Conservation (phyloP, 805 yeast genomes). For the Zygoascus flipseniorum region DNA sequence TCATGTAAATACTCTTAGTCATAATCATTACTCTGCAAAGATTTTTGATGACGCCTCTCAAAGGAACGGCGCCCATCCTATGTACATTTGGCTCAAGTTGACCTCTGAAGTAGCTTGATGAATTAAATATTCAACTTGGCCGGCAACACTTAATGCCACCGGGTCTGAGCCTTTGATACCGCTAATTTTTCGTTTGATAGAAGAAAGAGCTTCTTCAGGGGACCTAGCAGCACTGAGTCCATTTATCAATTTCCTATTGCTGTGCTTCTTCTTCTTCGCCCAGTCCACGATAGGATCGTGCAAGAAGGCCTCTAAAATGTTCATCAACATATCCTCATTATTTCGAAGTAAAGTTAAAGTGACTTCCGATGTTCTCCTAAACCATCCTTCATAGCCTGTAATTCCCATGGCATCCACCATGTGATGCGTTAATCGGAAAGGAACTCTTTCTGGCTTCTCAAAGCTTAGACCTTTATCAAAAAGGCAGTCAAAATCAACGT, state of each 20-base stretch:
- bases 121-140: slow-evolving; percentile 84
- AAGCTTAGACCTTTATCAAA: slow-evolving; percentile 71
- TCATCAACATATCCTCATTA: slow-evolving; percentile 79
- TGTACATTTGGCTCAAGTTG: slow-evolving; percentile 75
- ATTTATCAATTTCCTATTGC: slow-evolving; percentile 8
- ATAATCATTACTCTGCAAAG: neutral
- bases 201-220: slow-evolving; percentile 62
- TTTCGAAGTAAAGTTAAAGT: slow-evolving; percentile 62
- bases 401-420: slow-evolving; percentile 86
- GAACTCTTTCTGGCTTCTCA: slow-evolving; percentile 87
- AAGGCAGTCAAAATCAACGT: slow-evolving; percentile 94
- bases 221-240: slow-evolving; percentile 21
- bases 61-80: slow-evolving; percentile 85
- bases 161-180: slow-evolving; percentile 80
- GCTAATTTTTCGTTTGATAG: slow-evolving; percentile 69
- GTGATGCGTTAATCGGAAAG: slow-evolving; percentile 84
- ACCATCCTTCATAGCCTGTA: slow-evolving; percentile 82
- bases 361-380: slow-evolving; percentile 78
- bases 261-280: slow-evolving; percentile 30
- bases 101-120: slow-evolving; percentile 70
- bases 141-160: slow-evolving; percentile 79
- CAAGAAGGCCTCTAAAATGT: slow-evolving; percentile 82
- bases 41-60: slow-evolving; percentile 16
- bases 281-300: slow-evolving; percentile 89
- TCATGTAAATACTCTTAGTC: neutral